phyloP scores from a whole-genome alignment of 352 stramenopile species.

The Thalassiosira mediterranea region DNA sequence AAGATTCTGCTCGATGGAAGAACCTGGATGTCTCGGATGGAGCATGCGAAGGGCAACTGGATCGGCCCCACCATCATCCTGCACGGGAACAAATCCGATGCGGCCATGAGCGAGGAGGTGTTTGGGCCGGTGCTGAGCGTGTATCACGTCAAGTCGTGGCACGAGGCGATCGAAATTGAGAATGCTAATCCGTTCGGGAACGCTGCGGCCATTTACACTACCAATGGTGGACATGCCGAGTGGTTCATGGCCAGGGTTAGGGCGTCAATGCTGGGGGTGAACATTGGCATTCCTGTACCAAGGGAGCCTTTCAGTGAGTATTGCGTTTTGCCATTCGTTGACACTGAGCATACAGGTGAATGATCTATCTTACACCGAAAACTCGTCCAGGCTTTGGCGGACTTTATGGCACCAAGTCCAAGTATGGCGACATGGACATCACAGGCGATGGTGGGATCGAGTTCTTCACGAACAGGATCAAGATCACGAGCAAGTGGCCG shows the following conservation, averaged over 20 bases:
- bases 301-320: slow-evolving; percentile 89
- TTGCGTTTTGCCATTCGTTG: neutral
- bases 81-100: slow-evolving; percentile 88
- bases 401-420: slow-evolving; percentile 95
- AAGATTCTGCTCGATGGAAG: slow-evolving; percentile 93
- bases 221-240: slow-evolving; percentile 90
- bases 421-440: slow-evolving; percentile 98
- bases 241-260: slow-evolving; percentile 92
- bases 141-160: slow-evolving; percentile 85
- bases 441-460: slow-evolving; percentile 95
- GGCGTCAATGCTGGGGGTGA: slow-evolving; percentile 94
- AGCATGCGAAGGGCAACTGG: slow-evolving; percentile 83
- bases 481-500: slow-evolving; percentile 96
- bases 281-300: slow-evolving; percentile 95
- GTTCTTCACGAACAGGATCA: slow-evolving; percentile 97
- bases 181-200: slow-evolving; percentile 97
- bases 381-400: slow-evolving; percentile 97
- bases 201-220: slow-evolving; percentile 96
- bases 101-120: slow-evolving; percentile 93
- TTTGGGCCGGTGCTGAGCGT: slow-evolving; percentile 97
- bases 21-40: slow-evolving; percentile 75
- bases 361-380: neutral
- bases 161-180: slow-evolving; percentile 95
- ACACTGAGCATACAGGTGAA: neutral
- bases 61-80: slow-evolving; percentile 94